A percentile compares a stretch with the other conserved stretches of the same genome.
phyloP scores from a whole-genome alignment of 768 basidiomycete species.

The Lactarius pseudohatsudake region DNA sequence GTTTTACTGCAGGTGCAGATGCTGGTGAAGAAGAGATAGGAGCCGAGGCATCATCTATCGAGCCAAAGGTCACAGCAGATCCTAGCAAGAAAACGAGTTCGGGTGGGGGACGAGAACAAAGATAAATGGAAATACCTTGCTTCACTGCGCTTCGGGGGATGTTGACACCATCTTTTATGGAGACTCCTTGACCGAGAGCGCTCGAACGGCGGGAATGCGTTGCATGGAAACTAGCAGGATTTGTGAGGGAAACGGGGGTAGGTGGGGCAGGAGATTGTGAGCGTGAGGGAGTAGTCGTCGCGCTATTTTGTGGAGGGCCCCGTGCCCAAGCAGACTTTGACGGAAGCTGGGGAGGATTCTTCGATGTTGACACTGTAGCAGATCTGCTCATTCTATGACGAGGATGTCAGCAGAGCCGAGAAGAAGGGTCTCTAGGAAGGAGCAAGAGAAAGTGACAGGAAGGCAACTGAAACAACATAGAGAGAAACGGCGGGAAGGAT shows the following conservation, averaged over 20 bases:
- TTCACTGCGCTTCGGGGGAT: constrained; percentile 67
- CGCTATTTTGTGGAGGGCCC: constrained; percentile 74
- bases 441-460: not conserved
- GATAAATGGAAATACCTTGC: constrained; percentile 48
- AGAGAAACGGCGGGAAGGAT: not conserved
- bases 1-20: constrained; percentile 58
- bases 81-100: constrained; percentile 39
- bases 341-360: constrained; percentile 72
- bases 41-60: constrained; percentile 77
- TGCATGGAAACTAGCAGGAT: constrained; percentile 42
- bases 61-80: constrained; percentile 82
- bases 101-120: constrained; percentile 7
- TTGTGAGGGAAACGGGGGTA: constrained; percentile 39
- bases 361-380: constrained; percentile 68
- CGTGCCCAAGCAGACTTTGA: constrained; percentile 87
- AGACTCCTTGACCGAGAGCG: constrained; percentile 65
- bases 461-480: not conserved
- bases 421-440: not conserved
- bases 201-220: constrained; percentile 80
- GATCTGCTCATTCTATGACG: constrained; percentile 87
- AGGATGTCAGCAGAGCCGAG: constrained; percentile 4
- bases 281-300: constrained; percentile 59
- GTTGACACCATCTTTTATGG: constrained; percentile 78
- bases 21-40: constrained; percentile 84
- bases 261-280: constrained; percentile 68